Evolutionary conservation across 192 early-diverging fungal species (phyloP).

Genomic region (Backusella psychrophila): DNA sequence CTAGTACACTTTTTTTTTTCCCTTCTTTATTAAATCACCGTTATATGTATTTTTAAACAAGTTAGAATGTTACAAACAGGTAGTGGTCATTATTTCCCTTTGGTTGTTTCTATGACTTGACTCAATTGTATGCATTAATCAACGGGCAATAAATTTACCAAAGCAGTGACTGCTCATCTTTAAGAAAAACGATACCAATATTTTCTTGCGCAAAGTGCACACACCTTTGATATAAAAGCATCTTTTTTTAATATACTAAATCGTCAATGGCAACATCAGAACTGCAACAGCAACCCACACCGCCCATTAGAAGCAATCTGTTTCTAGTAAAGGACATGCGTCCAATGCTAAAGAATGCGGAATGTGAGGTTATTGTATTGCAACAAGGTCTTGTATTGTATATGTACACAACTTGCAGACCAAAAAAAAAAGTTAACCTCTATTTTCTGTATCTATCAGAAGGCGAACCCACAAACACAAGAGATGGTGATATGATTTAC

Average conservation of each 20-base stretch:
- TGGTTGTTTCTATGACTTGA: too few relatives aligned
- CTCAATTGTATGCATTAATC: too few relatives aligned
- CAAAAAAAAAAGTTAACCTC: background rate
- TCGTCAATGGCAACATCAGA: background rate
- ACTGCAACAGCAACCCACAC: background rate
- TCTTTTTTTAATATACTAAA: background rate
- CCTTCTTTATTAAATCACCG: too few relatives aligned
- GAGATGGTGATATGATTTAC: conserved; percentile 52
- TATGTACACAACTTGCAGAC: background rate
- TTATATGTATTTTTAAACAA: too few relatives aligned
- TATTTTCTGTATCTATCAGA: conserved; percentile 7
- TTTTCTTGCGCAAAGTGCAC: too few relatives aligned
- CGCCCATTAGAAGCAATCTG: conserved; percentile 7
- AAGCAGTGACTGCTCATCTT: too few relatives aligned
- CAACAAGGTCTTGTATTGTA: conserved; percentile 37
- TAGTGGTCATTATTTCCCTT: too few relatives aligned
- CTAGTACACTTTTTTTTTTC: too few relatives aligned
- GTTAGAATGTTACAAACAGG: too few relatives aligned
- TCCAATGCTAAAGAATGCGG: conserved; percentile 57
- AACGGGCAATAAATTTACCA: too few relatives aligned
- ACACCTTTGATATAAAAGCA: too few relatives aligned
- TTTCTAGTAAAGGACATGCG: conserved; percentile 47
- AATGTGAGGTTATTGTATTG: conserved; percentile 65
- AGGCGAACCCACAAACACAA: conserved; percentile 41
- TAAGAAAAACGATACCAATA: too few relatives aligned